Conservation (phyloP, 169 alveolate species). For the Plasmodium blacklocki region DNA sequence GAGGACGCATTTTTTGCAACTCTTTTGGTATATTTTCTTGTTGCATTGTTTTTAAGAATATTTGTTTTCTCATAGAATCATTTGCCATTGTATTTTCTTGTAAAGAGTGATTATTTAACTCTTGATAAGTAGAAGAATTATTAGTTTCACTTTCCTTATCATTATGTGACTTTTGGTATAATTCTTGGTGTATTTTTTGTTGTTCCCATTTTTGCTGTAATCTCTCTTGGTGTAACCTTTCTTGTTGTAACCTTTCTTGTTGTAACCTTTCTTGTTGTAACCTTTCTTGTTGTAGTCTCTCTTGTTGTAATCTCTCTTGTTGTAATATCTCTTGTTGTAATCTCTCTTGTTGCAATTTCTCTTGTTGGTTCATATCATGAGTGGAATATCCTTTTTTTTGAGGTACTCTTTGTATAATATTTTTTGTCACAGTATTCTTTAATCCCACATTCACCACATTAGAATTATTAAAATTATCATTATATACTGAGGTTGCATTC, state of each 20-base stretch:
- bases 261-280: constrained; percentile 16
- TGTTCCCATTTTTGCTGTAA: constrained; percentile 51
- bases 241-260: constrained; percentile 58
- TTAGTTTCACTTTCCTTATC: constrained; percentile 41
- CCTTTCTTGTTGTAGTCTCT: constrained; percentile 40
- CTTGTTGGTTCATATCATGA: constrained; percentile 58
- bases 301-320: constrained; percentile 59
- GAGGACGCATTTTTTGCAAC: constrained; percentile 42
- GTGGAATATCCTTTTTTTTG: constrained; percentile 22
- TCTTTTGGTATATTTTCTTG: constrained; percentile 56
- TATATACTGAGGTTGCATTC: constrained; percentile 7
- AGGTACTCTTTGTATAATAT: constrained; percentile 26
- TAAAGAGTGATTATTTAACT: constrained; percentile 15
- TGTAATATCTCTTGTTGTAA: constrained; percentile 31
- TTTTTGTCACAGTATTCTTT: constrained; percentile 25
- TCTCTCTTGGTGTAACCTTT: constrained; percentile 32
- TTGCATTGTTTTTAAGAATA: constrained; percentile 30
- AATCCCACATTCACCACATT: constrained; percentile 29
- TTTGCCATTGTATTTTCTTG: constrained; percentile 23
- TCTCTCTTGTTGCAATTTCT: constrained; percentile 23
- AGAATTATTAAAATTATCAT: constrained; percentile 35
- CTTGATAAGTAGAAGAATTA: constrained; percentile 18
- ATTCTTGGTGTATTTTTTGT: constrained; percentile 41
- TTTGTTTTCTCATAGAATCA: constrained; percentile 45
- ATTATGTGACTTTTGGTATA: constrained; percentile 32